Evolutionary conservation across 2,329 filamentous ascomycete genomes (phyloP).

Genomic region (Aspergillus brunneoviolaceus): DNA sequence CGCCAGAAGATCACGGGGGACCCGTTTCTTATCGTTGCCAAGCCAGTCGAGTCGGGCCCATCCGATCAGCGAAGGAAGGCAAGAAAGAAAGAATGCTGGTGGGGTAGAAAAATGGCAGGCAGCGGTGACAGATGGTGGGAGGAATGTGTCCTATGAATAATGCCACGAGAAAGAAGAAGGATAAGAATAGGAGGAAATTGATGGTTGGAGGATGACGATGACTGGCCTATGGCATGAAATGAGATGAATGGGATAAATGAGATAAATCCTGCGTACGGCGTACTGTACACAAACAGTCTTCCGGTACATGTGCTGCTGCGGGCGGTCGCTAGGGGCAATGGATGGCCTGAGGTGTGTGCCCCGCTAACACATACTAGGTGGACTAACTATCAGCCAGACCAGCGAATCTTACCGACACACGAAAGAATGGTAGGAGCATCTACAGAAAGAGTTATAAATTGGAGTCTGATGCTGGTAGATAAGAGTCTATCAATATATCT

Average conservation of each 20-base stretch:
- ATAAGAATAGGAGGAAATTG: background rate
- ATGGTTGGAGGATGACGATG: background rate
- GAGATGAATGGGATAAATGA: background rate
- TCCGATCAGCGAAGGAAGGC: background rate
- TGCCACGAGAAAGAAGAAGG: background rate
- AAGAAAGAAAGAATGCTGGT: background rate
- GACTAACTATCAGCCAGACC: background rate
- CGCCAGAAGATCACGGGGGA: background rate
- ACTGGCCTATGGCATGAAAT: background rate
- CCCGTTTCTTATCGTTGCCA: background rate
- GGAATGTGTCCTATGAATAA: background rate
- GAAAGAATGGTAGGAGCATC: background rate
- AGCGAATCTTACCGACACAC: background rate
- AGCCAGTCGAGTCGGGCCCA: background rate
- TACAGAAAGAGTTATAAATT: background rate
- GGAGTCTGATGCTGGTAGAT: background rate
- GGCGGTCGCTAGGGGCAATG: background rate
- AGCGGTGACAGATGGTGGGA: background rate
- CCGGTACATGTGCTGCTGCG: background rate
- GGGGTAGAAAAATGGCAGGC: background rate
- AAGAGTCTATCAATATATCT: too few species aligned
- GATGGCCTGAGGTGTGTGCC: background rate
- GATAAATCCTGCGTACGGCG: background rate
- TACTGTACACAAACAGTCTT: too few species aligned
- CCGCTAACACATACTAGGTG: background rate